Evolutionary conservation across 805 yeast genomes (phyloP).

Genomic region (Pichia insulana): DNA sequence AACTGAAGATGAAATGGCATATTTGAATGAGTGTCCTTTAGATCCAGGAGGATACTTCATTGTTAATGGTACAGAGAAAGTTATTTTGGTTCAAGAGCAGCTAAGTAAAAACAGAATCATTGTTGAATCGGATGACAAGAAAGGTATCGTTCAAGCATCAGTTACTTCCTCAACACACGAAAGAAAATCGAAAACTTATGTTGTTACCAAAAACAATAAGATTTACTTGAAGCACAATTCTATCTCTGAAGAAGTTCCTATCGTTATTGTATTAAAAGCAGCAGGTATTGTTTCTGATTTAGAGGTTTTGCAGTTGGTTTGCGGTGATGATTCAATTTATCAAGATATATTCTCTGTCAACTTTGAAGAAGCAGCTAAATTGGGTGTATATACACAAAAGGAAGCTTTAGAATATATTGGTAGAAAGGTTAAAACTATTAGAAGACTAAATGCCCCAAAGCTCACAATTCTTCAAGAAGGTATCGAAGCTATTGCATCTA

Average conservation of each 20-base stretch:
- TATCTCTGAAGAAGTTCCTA: slow-evolving; percentile 90
- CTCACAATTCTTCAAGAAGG: slow-evolving; percentile 84
- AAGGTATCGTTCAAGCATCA: slow-evolving; percentile 90
- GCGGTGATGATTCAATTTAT: slow-evolving; percentile 80
- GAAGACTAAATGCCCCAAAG: slow-evolving; percentile 79
- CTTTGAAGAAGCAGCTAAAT: slow-evolving; percentile 84
- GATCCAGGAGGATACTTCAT: slow-evolving; percentile 99
- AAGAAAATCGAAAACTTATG: slow-evolving; percentile 94
- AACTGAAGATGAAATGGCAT: slow-evolving; percentile 78
- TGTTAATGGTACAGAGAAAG: slow-evolving; percentile 97
- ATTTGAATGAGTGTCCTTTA: slow-evolving; percentile 84
- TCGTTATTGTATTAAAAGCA: slow-evolving; percentile 86
- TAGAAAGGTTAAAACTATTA: slow-evolving; percentile 79
- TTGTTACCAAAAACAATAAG: slow-evolving; percentile 81
- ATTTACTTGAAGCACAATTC: slow-evolving; percentile 93
- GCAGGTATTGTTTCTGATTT: slow-evolving; percentile 89
- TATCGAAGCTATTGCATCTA: slow-evolving; percentile 91
- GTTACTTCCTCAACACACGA: slow-evolving; percentile 98
- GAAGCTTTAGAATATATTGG: slow-evolving; percentile 93
- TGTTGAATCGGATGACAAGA: slow-evolving; percentile 95
- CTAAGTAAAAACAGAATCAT: slow-evolving; percentile 93
- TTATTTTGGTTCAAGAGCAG: slow-evolving; percentile 93
- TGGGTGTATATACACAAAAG: slow-evolving; percentile 81
- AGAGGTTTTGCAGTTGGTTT: slow-evolving; percentile 88
- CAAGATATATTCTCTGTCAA: slow-evolving; percentile 91